Base-by-base conservation (phyloP, 163 green algal genomes). In the Coccomyxa subellipsoidea region DNA sequence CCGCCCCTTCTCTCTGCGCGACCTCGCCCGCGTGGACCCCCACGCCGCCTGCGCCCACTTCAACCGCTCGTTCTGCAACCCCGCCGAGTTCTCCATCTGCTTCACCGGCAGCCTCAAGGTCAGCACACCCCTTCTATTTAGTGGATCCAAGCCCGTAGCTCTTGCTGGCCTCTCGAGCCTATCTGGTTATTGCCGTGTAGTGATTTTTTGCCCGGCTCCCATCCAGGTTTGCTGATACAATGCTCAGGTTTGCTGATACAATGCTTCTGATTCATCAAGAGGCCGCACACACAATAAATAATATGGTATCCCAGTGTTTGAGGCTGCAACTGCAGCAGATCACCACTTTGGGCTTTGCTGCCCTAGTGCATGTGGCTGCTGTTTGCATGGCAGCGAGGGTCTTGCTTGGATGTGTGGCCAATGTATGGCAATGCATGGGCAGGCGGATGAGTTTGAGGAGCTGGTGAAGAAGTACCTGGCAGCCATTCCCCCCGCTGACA, bases 11-110 rank as follows among this genome's bases (percentile, higher is more conserved):
- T 93, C 86, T 3, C 59, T 94, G 54, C n/a, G 89, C 40, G 87
- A 96, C n/a, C 80, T 95, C 69, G 81, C 88, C 10, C 83, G 79
- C 70, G 47, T 90, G 32, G 84, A 87, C 78, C 69, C 71, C 4
- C 25, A 77, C 0, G 66, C 81, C 34, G 87, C 91, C 29, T 93
- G 87, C 71, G 7, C 78, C 31, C 86, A 91, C 83, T 94, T 91
- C 80, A 85, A 87, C 76, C 37, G 77, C 18, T 87, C 79, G 39
- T 98, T 94, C 87, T 38, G 47, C 27, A 93, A 97, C 86, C 94
- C 94, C 8, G 88, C 89, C 47, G 90, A 96, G 84, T 97, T 94
- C 88, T 96, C 88, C 6, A 38, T 97, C 27, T 82, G 77, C 76
- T 47, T 86, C 47, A 84, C 76, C 29, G 86, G 81, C 31, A 89